These are phyloP conservation scores for Rhodomyrtus psidioides DNA, from an alignment of 441 rosid genomes.

Conservation along the genomic window DNA sequence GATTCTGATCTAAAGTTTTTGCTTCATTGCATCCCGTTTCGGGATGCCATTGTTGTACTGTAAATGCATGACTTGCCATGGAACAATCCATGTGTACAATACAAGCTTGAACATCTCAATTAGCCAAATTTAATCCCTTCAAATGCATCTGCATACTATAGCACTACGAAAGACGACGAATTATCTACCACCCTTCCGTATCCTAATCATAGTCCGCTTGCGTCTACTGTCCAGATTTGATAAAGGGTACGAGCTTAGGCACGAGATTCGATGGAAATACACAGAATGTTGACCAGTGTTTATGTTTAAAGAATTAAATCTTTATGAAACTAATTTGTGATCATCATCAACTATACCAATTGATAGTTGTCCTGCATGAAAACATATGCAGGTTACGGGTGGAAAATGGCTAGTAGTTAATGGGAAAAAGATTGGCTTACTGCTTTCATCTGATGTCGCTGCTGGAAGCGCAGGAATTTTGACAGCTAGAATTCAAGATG, in stretches of 20 bases:
- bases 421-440: conserved; percentile 25
- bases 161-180: background rate
- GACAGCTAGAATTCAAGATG: conserved; percentile 39
- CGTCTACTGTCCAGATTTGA: background rate
- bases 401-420: background rate
- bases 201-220: background rate
- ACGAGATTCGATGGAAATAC: background rate
- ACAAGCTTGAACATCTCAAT: background rate
- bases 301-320: background rate
- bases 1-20: background rate
- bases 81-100: background rate
- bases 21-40: background rate
- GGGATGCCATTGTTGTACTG: background rate
- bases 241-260: background rate
- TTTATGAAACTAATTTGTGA: background rate
- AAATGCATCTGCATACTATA: background rate
- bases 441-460: conserved; percentile 61
- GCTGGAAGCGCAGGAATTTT: conserved; percentile 92
- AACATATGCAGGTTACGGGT: background rate
- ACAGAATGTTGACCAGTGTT: background rate
- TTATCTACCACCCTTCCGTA: background rate
- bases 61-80: background rate
- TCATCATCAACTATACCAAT: background rate
- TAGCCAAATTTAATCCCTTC: background rate
- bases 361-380: background rate